Base-by-base conservation (phyloP, 176 grass and related monocot genomes). In the Bromus sterilis region DNA sequence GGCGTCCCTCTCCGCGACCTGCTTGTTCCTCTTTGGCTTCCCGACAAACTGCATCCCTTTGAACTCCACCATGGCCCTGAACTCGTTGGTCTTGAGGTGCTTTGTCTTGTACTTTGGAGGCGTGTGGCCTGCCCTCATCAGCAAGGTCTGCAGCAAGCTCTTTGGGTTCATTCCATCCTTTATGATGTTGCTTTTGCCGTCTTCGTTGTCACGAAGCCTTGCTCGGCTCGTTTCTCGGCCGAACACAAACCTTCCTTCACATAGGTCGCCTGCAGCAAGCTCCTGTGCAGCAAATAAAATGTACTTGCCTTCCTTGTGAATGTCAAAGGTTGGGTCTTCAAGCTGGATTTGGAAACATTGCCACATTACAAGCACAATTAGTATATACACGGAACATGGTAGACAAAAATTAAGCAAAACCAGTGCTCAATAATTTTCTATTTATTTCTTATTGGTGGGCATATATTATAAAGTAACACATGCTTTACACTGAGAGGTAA, bases 41-140 rank as follows among this genome's bases (percentile, higher is more conserved):
- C 95, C 95, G 5, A 94, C 86, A 23, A 95, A 95, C 71, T 98
- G 95, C 95, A 95, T 98, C 37, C 92, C 92, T 78, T 98, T 98
- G 55, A 98, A 98, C 71, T 98, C 95, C 88, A 98, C 95, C 58
- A 95, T 83, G 24, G 92, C 90, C 56, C 92, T 85, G 70, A 98
- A 98, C 73, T 98, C 95, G 40, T 98, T 98, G 68, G 95, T 98
- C 68, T 98, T 95, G 30, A 98, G 84, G 79, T 95, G 92, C 67
- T 95, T 98, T 11, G 79, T 89, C 91, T 93, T 98, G 86, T 98
- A 98, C 84, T 89, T 98, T 16, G 95, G 95, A 11, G 95, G 95
- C 42, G 75, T 88, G 84, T 95, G 90, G 16, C 92, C 92, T 29
- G 92, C 95, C 58, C 95, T 88, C 95, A 93, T 95, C 79, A 98